Evolutionary conservation across 257 asterid species (phyloP).

Genomic region (Jasminum sambac): DNA sequence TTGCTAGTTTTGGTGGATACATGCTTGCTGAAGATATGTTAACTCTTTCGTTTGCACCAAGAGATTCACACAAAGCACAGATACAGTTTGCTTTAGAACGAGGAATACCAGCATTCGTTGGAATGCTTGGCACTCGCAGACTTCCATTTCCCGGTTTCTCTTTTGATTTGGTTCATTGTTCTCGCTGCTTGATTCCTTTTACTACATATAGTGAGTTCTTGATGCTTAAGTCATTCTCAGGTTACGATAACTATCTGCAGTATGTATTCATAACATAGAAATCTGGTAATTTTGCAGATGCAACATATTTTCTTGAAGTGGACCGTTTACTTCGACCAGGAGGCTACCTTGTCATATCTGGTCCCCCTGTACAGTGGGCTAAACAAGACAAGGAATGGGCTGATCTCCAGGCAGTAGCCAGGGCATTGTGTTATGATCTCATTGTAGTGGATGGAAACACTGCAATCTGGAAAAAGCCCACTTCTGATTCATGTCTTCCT

Average conservation of each 20-base stretch:
- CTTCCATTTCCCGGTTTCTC: slow-evolving; percentile 93
- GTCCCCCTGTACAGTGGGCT: slow-evolving; percentile 97
- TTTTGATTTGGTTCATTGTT: slow-evolving; percentile 93
- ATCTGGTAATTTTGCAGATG: slow-evolving; percentile 59
- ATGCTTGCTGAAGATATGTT: slow-evolving; percentile 78
- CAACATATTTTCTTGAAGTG: slow-evolving; percentile 93
- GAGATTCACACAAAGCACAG: slow-evolving; percentile 95
- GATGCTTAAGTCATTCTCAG: background rate
- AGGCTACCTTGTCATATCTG: slow-evolving; percentile 91
- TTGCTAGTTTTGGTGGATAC: slow-evolving; percentile 98
- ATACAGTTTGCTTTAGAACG: slow-evolving; percentile 97
- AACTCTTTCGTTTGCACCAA: slow-evolving; percentile 92
- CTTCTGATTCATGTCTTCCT: slow-evolving; percentile 72
- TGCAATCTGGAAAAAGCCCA: slow-evolving; percentile 90
- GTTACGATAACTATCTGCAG: slow-evolving; percentile 2
- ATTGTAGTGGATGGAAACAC: slow-evolving; percentile 96
- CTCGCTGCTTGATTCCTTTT: slow-evolving; percentile 93
- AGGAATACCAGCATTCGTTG: slow-evolving; percentile 94
- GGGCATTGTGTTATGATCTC: slow-evolving; percentile 85
- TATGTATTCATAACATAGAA: slow-evolving; percentile 25
- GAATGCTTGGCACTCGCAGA: slow-evolving; percentile 96
- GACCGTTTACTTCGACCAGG: slow-evolving; percentile 97
- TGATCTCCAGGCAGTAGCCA: slow-evolving; percentile 89
- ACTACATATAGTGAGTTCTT: slow-evolving; percentile 81
- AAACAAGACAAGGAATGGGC: slow-evolving; percentile 98